These are phyloP conservation scores for Podaxis pistillaris DNA, from an alignment of 768 basidiomycete species.

Conservation along the genomic window DNA sequence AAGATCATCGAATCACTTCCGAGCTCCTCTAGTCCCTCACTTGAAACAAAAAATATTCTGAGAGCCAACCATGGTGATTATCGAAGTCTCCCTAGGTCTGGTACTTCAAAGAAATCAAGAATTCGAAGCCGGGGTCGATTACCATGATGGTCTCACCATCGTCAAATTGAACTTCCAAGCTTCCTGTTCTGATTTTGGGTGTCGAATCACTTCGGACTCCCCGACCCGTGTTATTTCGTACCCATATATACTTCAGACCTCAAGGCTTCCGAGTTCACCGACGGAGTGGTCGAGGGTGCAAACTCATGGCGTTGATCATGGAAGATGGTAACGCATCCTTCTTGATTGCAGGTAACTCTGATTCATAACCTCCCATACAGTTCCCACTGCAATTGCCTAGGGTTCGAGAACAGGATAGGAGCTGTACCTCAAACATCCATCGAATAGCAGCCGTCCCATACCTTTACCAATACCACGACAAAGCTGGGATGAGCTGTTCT, in stretches of 20 bases:
- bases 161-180: not conserved
- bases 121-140: not conserved
- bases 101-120: not conserved
- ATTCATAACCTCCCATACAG: not conserved
- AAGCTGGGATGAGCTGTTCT: not conserved
- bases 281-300: not conserved
- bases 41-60: not conserved
- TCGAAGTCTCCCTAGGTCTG: not conserved
- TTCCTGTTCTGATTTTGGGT: not conserved
- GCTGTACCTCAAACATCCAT: not conserved
- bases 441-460: not conserved
- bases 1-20: not conserved
- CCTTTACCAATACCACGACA: not conserved
- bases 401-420: not conserved
- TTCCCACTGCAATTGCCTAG: not conserved
- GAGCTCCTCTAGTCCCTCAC: not conserved
- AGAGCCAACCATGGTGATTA: not conserved
- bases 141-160: not conserved
- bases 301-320: conserved; percentile 1
- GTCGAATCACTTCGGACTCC: not conserved
- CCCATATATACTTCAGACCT: not conserved
- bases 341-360: not conserved
- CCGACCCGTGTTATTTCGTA: not conserved
- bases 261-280: not conserved
- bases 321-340: not conserved